Conservation (phyloP, 106 monocot species). For the Cymbidium sinense region DNA sequence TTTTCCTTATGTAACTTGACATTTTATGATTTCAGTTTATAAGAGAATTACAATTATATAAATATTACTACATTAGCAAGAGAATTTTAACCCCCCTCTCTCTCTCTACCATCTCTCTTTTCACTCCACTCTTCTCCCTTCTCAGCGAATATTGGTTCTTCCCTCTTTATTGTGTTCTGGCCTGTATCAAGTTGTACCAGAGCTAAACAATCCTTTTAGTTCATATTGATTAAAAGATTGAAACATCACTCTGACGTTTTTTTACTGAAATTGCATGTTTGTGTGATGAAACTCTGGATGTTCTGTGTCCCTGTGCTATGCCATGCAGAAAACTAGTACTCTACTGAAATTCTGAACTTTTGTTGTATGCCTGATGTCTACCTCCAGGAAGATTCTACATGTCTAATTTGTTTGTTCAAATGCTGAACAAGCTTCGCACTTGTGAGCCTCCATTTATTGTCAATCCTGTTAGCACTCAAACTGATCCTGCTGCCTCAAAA, state of each 20-base stretch:
- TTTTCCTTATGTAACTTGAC: too few species aligned
- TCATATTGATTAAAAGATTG: too few species aligned
- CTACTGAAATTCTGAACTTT: not conserved
- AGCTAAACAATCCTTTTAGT: not conserved
- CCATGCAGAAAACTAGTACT: not conserved
- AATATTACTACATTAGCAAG: too few species aligned
- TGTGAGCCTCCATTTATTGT: not conserved
- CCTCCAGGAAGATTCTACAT: not conserved
- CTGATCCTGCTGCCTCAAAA: not conserved
- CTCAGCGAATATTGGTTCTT: too few species aligned
- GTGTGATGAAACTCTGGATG: too few species aligned
- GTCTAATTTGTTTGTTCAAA: not conserved
- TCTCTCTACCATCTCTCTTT: too few species aligned
- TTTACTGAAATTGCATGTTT: too few species aligned
- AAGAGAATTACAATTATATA: too few species aligned
- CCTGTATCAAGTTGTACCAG: not conserved
- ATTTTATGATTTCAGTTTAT: too few species aligned
- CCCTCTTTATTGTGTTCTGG: not conserved
- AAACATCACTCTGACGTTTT: too few species aligned
- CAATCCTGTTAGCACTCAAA: not conserved
- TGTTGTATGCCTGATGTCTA: not conserved
- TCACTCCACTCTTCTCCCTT: too few species aligned
- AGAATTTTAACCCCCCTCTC: too few species aligned
- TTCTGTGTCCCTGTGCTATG: not conserved
- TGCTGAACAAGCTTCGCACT: not conserved